These are phyloP conservation scores for Saturnispora zaruensis DNA, from an alignment of 805 yeast genomes.

Conservation along the genomic window DNA sequence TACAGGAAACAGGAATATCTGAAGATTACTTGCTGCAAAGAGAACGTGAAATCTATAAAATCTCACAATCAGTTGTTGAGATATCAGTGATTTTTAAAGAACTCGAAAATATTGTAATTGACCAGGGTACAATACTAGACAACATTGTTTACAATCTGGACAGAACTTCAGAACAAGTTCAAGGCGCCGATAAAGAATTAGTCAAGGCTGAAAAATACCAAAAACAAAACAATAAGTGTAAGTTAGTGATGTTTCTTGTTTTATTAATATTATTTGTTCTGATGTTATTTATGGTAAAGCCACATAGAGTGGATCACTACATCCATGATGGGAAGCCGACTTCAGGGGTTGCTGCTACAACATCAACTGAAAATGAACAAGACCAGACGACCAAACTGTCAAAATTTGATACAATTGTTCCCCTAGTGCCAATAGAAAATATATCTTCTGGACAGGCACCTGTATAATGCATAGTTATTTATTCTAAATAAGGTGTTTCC, in stretches of 20 bases:
- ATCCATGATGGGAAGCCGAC: constrained; percentile 16
- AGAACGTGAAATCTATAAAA: constrained; percentile 80
- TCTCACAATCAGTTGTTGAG: constrained; percentile 92
- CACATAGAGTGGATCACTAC: constrained; percentile 30
- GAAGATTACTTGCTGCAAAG: constrained; percentile 53
- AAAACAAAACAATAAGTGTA: constrained; percentile 84
- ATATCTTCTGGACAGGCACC: neutral
- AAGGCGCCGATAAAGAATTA: constrained; percentile 70
- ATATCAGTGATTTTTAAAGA: constrained; percentile 90
- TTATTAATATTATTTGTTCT: constrained; percentile 65
- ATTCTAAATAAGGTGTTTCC: too few relatives aligned
- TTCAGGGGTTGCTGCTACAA: neutral
- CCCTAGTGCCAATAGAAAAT: neutral
- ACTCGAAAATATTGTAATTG: constrained; percentile 83
- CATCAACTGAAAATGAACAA: neutral
- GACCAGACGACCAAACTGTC: neutral
- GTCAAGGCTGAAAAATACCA: constrained; percentile 73
- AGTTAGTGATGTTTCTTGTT: constrained; percentile 64
- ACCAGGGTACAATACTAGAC: constrained; percentile 91
- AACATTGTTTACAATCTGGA: constrained; percentile 88
- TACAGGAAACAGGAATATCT: constrained; percentile 46
- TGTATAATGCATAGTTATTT: too few relatives aligned
- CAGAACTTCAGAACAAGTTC: constrained; percentile 67
- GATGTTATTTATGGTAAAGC: constrained; percentile 62
- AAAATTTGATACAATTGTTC: constrained; percentile 4